phyloP scores from a whole-genome alignment of 75 land plant species.

The Pinus albicaulis region DNA sequence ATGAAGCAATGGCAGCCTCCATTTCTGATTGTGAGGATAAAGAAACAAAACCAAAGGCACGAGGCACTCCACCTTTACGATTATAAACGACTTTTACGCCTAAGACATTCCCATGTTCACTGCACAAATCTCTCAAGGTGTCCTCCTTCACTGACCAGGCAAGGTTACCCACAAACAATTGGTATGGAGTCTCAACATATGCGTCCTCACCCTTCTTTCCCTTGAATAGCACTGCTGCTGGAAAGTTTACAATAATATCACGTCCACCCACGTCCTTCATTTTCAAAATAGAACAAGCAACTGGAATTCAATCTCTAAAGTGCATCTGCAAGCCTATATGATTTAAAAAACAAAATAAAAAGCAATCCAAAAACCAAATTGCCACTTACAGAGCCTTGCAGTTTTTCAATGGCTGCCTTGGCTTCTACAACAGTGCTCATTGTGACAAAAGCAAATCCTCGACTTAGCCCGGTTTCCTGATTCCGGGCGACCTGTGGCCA shows the following conservation, averaged over 20 bases:
- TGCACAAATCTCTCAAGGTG: slow-evolving; percentile 53
- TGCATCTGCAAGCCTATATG: not conserved
- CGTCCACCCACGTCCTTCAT: slow-evolving; percentile 42
- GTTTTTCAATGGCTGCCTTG: slow-evolving; percentile 24
- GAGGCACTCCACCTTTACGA: slow-evolving; percentile 60
- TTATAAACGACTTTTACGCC: slow-evolving; percentile 80
- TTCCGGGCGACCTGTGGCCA: slow-evolving; percentile 28
- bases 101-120: slow-evolving; percentile 51
- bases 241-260: slow-evolving; percentile 36
- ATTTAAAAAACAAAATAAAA: no score
- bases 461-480: slow-evolving; percentile 33
- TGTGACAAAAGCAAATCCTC: slow-evolving; percentile 37
- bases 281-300: not conserved
- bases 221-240: slow-evolving; percentile 10
- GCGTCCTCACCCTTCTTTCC: slow-evolving; percentile 10
- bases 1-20: slow-evolving; percentile 47
- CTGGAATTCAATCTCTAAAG: not conserved
- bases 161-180: slow-evolving; percentile 83
- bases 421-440: slow-evolving; percentile 28
- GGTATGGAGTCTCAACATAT: slow-evolving; percentile 53
- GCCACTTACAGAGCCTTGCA: slow-evolving; percentile 39
- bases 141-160: slow-evolving; percentile 68
- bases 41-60: slow-evolving; percentile 87
- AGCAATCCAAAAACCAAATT: not conserved
- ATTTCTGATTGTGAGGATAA: slow-evolving; percentile 55